Evolutionary conservation across 805 yeast species (phyloP).

Genomic region (Teunomyces stri): DNA sequence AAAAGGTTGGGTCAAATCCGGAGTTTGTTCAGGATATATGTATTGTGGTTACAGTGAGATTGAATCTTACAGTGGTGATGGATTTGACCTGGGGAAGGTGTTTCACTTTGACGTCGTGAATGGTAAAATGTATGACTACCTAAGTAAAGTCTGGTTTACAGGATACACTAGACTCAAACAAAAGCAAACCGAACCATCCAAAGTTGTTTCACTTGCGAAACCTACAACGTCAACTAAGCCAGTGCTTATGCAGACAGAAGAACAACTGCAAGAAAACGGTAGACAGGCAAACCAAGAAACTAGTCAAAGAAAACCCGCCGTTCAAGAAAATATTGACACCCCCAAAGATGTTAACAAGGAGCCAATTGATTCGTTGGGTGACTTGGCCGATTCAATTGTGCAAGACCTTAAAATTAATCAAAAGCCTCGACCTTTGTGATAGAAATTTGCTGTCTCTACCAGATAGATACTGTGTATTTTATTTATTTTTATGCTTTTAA

Average conservation of each 20-base stretch:
- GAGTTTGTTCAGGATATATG: conserved; percentile 33
- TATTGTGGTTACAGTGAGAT: conserved; percentile 40
- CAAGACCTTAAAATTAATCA: neutral
- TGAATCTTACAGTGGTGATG: conserved; percentile 14
- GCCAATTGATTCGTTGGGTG: neutral
- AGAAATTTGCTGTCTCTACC: neutral
- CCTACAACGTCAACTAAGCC: neutral
- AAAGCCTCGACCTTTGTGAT: neutral
- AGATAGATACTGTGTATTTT: neutral
- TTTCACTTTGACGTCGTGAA: conserved; percentile 19
- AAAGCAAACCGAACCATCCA: neutral
- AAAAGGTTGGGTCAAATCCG: conserved; percentile 42
- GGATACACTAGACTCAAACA: conserved; percentile 9
- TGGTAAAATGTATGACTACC: conserved; percentile 21
- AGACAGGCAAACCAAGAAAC: neutral
- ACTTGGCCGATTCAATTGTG: neutral
- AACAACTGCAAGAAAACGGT: neutral
- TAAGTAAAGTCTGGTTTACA: conserved; percentile 37
- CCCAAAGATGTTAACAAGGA: neutral
- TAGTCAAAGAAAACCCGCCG: neutral
- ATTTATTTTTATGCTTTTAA: neutral
- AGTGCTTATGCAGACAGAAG: neutral
- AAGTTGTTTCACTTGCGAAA: neutral
- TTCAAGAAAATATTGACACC: neutral
- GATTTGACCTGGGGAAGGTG: conserved; percentile 21